phyloP scores from a whole-genome alignment of 2,329 filamentous ascomycete species.

The Triangularia setosa region DNA sequence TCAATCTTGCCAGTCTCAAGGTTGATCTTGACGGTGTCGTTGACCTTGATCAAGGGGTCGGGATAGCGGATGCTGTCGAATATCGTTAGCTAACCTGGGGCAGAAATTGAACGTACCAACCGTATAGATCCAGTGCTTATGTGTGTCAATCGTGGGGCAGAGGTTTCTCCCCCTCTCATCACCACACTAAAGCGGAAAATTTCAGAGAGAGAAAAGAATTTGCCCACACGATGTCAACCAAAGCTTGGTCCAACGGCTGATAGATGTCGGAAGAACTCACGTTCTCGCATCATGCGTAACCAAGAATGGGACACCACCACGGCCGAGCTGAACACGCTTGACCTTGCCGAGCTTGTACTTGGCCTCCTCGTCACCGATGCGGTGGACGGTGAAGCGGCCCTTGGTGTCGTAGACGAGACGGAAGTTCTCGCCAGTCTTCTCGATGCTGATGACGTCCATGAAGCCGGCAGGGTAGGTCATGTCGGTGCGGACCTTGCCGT shows the following conservation, averaged over 20 bases:
- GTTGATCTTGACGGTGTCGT: slow-evolving; percentile 99
- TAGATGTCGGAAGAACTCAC: slow-evolving; percentile 98
- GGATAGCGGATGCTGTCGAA: slow-evolving; percentile 90
- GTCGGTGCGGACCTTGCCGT: slow-evolving; percentile 99
- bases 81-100: slow-evolving; percentile 38
- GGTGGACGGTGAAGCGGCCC: slow-evolving; percentile 99
- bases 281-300: slow-evolving; percentile 99
- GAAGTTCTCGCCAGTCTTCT: slow-evolving; percentile 99
- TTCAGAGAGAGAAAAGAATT: slow-evolving; percentile 6
- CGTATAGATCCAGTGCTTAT: slow-evolving; percentile 39
- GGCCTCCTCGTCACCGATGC: slow-evolving; percentile 97
- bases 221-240: slow-evolving; percentile 53
- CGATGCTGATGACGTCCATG: slow-evolving; percentile 99
- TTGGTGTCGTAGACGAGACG: slow-evolving; percentile 99
- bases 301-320: slow-evolving; percentile 99
- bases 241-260: slow-evolving; percentile 99
- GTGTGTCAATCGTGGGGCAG: slow-evolving; percentile 27
- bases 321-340: slow-evolving; percentile 98
- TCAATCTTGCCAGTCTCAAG: slow-evolving; percentile 94
- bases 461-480: slow-evolving; percentile 94
- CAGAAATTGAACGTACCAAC: slow-evolving; percentile 48
- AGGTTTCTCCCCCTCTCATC: background rate
- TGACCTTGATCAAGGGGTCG: slow-evolving; percentile 97
- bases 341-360: slow-evolving; percentile 99
- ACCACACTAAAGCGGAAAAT: background rate